Conservation (phyloP, 176 grass and related monocot genomes). For the Puya raimondii region DNA sequence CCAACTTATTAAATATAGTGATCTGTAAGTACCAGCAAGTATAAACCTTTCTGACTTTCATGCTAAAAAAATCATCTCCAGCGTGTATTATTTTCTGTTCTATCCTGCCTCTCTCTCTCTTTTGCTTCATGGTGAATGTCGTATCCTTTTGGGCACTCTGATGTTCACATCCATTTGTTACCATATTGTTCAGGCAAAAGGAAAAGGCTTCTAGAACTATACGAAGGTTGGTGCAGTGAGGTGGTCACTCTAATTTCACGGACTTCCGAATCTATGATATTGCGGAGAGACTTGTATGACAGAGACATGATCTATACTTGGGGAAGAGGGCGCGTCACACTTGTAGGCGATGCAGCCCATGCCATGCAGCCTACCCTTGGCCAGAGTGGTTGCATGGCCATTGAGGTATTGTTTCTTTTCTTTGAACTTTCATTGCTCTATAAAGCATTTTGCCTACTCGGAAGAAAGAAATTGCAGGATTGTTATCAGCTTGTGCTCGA, state of each 20-base stretch:
- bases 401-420: not conserved
- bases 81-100: too few relatives aligned
- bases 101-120: too few relatives aligned
- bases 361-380: not conserved
- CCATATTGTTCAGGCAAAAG: not conserved
- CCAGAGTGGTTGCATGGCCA: not conserved
- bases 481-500: not conserved
- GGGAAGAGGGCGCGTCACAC: not conserved
- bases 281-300: not conserved
- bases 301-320: not conserved
- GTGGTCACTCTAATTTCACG: not conserved
- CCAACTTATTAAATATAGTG: too few relatives aligned
- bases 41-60: too few relatives aligned
- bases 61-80: too few relatives aligned
- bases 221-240: not conserved
- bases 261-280: not conserved
- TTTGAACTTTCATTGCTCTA: not conserved
- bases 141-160: not conserved
- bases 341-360: not conserved
- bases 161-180: not conserved
- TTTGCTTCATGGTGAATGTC: too few relatives aligned
- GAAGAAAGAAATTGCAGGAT: not conserved
- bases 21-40: too few relatives aligned
- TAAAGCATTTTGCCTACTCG: not conserved
- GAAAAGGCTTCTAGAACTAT: not conserved